Evolutionary conservation across 2,329 filamentous ascomycete genomes (phyloP), one percentile per base, ranked within the genome.

Genomic region (Podosphaera xanthii): DNA sequence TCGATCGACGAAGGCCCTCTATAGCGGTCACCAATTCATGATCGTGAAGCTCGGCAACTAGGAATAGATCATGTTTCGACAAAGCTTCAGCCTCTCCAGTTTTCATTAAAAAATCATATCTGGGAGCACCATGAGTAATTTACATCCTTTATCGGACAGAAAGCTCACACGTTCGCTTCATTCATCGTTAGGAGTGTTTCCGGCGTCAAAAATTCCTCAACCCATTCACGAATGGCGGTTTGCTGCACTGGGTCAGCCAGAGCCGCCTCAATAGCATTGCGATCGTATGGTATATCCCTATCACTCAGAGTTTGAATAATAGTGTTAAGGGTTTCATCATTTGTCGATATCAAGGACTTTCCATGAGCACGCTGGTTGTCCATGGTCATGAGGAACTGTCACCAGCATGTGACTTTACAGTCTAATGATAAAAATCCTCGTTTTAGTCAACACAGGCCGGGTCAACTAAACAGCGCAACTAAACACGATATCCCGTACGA

Each of bases 1-100:
- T 86, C 1, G 83, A 85, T 44, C 73, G 73, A 61, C 78, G 75
- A n/a, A 88, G 72, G 58, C 83, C 78, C 2, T 77, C 74, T 57
- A 85, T 80, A 14, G 84, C 83, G 48, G 72, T 69, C 58, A 74
- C 73, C 59, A 87, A 72, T 58, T 86, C 81, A 34, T 76, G 71
- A 60, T 86, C 81, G 12, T 73, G 71, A 53, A 84, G 69, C 4
- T 77, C 74, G 59, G 75, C 75, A 40, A 76, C 70, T 38, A 71
- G 65, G 3, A 73, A 71, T n/a, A 76, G 63, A 62, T 79, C 74
- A 59, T 75, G 70, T 44, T 71, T 71, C 72, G 3, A 80, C 69
- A 30, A 61, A 9, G n/a, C 34, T 31, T 59, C 58, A 22, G 31
- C 8, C 59, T 74, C 70, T 9, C 77, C 78, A 40, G 70, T 72